A percentile compares a stretch with the other conserved stretches of the same genome.
These are phyloP conservation scores for Cornus kousa DNA, from an alignment of 148 eudicot species.

Conservation along the genomic window DNA sequence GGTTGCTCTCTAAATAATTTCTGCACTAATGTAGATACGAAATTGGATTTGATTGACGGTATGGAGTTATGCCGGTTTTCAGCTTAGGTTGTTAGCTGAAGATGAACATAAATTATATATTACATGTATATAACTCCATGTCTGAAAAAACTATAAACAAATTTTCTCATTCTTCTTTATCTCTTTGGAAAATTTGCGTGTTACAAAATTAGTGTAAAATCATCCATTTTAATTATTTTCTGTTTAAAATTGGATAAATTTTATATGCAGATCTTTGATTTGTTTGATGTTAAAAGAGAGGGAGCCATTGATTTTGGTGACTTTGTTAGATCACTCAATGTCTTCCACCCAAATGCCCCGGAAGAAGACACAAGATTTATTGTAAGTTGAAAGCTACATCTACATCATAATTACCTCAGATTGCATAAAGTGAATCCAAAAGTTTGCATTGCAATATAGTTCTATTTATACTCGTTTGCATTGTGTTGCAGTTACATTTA, in stretches of 20 bases:
- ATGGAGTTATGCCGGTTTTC: neutral
- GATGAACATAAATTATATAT: neutral
- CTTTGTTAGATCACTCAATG: conserved; percentile 75
- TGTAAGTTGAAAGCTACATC: conserved; percentile 44
- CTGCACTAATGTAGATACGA: neutral
- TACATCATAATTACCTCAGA: neutral
- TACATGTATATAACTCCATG: neutral
- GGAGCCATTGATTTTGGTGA: conserved; percentile 94
- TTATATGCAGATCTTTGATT: conserved; percentile 75
- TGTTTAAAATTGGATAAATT: neutral
- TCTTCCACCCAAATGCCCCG: conserved; percentile 91
- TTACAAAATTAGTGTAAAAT: neutral
- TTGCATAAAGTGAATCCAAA: neutral
- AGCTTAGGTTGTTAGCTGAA: neutral
- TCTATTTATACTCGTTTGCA: conserved; percentile 1
- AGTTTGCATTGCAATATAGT: neutral
- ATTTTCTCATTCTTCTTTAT: neutral
- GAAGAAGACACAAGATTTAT: conserved; percentile 79
- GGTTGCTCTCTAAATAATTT: too few relatives aligned
- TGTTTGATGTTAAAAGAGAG: conserved; percentile 78
- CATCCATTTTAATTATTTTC: neutral
- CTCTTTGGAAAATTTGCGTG: neutral
- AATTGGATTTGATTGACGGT: neutral
- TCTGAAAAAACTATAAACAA: too few relatives aligned
- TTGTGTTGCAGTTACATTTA: conserved; percentile 71